Evolutionary conservation across 768 basidiomycete species (phyloP), one percentile per base, ranked within the genome.

Genomic region (Chalciporus pseudorubinellus): DNA sequence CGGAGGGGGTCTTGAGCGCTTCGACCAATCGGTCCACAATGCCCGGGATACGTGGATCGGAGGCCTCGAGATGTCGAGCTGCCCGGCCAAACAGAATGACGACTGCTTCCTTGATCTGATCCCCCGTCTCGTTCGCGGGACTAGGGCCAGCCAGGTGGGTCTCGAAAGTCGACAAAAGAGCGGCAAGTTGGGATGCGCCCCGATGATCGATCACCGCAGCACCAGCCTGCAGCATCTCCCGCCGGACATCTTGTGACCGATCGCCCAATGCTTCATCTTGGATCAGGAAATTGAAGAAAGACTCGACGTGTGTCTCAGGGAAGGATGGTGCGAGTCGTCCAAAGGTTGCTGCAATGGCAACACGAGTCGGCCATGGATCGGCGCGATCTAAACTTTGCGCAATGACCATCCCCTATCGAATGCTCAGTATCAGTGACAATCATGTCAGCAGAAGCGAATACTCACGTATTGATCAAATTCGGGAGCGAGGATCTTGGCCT

Each of bases 1-100:
- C 97, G 3, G 94, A 83, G 0, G 95, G 97, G 0, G 95, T 98
- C 69, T 87, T 88, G 51, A 99, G 75, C 1, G 95, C 92, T 28
- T 90, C 89, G 8, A 95, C 82, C 18, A 98, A 75, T 10, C 93
- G 77, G 54, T 92, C 84, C 9, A 98, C 87, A 55, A 98, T 89
- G 11, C 72, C 69, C 0, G 90, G 87, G 39, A 97, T 83, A 1
- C 94, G 85, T 5, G 76, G 55, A 66, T 98, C 94, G 0, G 81
- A 77, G 3, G 83, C 70, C 44, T 90, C 82, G 39, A 99, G 76
- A 70, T 98, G 94, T 7, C 89, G 78, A 6, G 95, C 95, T 8
- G 94, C 82, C 16, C 95, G 86, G 51, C 95, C 95, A 57, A 98
- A 91, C 7, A 98, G 78, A 62, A 98, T 94, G 50, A 98, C 87